phyloP scores from a whole-genome alignment of 225 moss, liverwort and hornwort genomes.

The Takakia lepidozioides region DNA sequence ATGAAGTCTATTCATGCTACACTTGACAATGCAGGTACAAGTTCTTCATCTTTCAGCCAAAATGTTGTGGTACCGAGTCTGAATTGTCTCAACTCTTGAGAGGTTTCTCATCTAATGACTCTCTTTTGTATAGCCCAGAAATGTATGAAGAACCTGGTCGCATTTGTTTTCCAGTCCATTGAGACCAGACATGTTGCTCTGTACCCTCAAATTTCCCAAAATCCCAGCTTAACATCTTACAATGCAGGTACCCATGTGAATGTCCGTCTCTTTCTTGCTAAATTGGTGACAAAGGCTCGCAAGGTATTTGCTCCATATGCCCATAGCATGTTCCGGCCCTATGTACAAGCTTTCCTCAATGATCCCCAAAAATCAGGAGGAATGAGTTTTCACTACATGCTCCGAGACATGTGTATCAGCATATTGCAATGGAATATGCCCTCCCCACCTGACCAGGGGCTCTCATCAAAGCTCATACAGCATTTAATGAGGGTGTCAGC shows the following conservation, averaged over 20 bases:
- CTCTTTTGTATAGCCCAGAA: too few relatives aligned
- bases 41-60: neutral
- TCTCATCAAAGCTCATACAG: constrained; percentile 57
- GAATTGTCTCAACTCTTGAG: neutral
- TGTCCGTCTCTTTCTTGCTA: constrained; percentile 81
- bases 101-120: neutral
- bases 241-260: constrained; percentile 70
- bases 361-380: constrained; percentile 79
- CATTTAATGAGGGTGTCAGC: constrained; percentile 72
- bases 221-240: too few relatives aligned
- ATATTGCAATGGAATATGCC: constrained; percentile 70
- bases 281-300: constrained; percentile 64
- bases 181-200: too few relatives aligned
- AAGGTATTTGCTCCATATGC: constrained; percentile 66
- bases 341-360: constrained; percentile 58
- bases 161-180: too few relatives aligned
- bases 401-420: constrained; percentile 84
- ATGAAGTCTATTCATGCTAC: constrained; percentile 70
- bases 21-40: constrained; percentile 52
- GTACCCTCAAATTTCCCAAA: too few relatives aligned
- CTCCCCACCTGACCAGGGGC: constrained; percentile 39
- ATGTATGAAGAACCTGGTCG: too few relatives aligned
- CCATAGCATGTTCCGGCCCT: constrained; percentile 52
- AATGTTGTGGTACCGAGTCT: neutral
- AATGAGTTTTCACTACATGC: constrained; percentile 78